phyloP scores from a whole-genome alignment of 257 asterid species.

The Echites panduratus region DNA sequence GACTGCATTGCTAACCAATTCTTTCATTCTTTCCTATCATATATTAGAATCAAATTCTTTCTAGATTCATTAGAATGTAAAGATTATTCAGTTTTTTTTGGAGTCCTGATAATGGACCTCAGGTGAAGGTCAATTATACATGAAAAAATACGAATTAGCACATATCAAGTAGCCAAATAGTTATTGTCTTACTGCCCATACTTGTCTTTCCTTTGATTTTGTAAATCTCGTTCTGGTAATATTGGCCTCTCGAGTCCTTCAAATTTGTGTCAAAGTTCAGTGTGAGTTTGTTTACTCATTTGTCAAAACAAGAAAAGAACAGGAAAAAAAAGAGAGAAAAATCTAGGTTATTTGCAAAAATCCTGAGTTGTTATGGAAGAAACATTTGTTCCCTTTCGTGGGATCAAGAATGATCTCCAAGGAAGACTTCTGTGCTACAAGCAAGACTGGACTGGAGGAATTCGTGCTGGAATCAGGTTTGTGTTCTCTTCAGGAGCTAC shows the following conservation, averaged over 20 bases:
- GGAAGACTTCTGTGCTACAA: slow-evolving; percentile 80
- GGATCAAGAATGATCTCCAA: slow-evolving; percentile 82
- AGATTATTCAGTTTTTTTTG: slow-evolving; percentile 6
- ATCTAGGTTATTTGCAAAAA: slow-evolving; percentile 14
- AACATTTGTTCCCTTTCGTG: slow-evolving; percentile 85
- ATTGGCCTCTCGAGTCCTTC: slow-evolving; percentile 18
- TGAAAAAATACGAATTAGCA: slow-evolving; percentile 5
- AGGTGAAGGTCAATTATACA: slow-evolving; percentile 17
- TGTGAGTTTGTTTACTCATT: slow-evolving; percentile 7
- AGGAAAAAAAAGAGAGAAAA: neutral
- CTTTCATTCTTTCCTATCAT: slow-evolving; percentile 20
- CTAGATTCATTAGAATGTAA: slow-evolving; percentile 22
- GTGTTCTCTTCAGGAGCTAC: slow-evolving; percentile 14
- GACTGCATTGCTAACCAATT: slow-evolving; percentile 16
- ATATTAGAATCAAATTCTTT: slow-evolving; percentile 16
- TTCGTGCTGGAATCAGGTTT: slow-evolving; percentile 84
- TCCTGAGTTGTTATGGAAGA: slow-evolving; percentile 59
- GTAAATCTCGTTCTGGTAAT: slow-evolving; percentile 6
- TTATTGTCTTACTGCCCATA: slow-evolving; percentile 26
- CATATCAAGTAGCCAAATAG: slow-evolving; percentile 6
- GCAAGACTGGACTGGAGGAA: slow-evolving; percentile 86
- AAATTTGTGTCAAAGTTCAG: slow-evolving; percentile 5
- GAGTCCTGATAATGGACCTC: slow-evolving; percentile 13
- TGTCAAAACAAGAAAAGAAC: neutral
- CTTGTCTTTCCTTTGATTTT: slow-evolving; percentile 5